Conservation (phyloP, 371 early-diverging fungal genomes). For the Entomophthora muscae region DNA sequence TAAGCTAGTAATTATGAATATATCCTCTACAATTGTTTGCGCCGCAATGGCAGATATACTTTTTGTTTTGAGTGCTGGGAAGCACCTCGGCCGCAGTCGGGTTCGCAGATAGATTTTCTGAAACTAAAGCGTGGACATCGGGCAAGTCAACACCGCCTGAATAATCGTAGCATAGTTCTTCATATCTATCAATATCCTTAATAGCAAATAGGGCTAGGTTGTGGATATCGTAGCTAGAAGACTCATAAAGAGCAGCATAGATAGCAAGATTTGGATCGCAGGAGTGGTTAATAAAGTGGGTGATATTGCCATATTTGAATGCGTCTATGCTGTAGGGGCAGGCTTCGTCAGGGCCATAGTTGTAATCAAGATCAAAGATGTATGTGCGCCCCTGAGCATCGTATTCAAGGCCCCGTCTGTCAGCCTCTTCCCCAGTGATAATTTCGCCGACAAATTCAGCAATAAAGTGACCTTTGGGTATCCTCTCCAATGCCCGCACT, state of each 20-base stretch:
- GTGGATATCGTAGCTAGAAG: too few species aligned
- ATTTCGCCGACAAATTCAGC: slow-evolving; percentile 45
- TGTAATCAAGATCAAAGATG: slow-evolving; percentile 42
- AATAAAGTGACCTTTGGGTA: slow-evolving; percentile 34
- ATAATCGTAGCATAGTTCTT: too few species aligned
- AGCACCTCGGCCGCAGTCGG: too few species aligned
- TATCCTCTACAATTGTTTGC: not conserved
- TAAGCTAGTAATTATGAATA: too few species aligned
- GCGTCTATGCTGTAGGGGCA: slow-evolving; percentile 55
- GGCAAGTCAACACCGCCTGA: too few species aligned
- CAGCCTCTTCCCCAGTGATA: slow-evolving; percentile 25
- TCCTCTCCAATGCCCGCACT: slow-evolving; percentile 22
- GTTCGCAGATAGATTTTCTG: too few species aligned
- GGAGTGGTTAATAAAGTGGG: too few species aligned
- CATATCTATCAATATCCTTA: too few species aligned
- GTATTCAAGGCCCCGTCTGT: slow-evolving; percentile 23
- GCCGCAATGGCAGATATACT: slow-evolving; percentile 3
- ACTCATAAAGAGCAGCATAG: slow-evolving; percentile 24
- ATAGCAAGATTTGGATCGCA: slow-evolving; percentile 38
- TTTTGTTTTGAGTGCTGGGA: too few species aligned
- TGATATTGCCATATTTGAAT: slow-evolving; percentile 38
- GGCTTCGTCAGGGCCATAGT: not conserved
- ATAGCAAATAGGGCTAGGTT: too few species aligned
- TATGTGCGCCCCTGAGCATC: slow-evolving; percentile 23
- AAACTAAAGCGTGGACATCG: too few species aligned